phyloP scores from a whole-genome alignment of 1,284 basidiomycete species.

The Fomitopsis pinicola region DNA sequence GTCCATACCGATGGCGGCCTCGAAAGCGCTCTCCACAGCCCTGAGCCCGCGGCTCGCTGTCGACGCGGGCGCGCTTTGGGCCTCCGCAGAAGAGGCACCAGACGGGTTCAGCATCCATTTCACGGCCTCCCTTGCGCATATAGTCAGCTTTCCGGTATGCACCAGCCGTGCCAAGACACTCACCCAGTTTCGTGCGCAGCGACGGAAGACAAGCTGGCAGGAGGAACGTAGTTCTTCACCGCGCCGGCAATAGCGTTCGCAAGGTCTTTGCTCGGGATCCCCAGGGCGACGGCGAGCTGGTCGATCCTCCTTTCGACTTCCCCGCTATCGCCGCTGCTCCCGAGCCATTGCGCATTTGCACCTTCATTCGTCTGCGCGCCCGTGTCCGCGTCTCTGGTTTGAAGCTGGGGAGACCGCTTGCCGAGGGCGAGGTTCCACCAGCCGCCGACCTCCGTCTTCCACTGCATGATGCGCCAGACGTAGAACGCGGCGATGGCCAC shows the following conservation, averaged over 20 bases:
- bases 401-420: slow-evolving; percentile 24
- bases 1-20: slow-evolving; percentile 44
- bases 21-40: slow-evolving; percentile 34
- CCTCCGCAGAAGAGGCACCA: slow-evolving; percentile 13
- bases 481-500: slow-evolving; percentile 45
- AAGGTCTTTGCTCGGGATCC: slow-evolving; percentile 54
- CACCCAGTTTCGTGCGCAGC: slow-evolving; percentile 43
- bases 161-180: slow-evolving; percentile 8
- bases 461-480: slow-evolving; percentile 43
- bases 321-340: slow-evolving; percentile 14
- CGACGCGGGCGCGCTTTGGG: slow-evolving; percentile 11
- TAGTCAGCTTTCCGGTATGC: neutral
- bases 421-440: slow-evolving; percentile 57
- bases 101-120: slow-evolving; percentile 21
- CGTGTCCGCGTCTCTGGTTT: slow-evolving; percentile 4
- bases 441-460: slow-evolving; percentile 50
- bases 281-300: slow-evolving; percentile 55
- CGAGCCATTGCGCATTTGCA: slow-evolving; percentile 1
- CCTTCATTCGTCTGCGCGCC: slow-evolving; percentile 1
- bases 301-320: slow-evolving; percentile 54
- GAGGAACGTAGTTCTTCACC: slow-evolving; percentile 52
- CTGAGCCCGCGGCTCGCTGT: slow-evolving; percentile 21
- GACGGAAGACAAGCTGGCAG: slow-evolving; percentile 51
- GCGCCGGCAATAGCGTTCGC: slow-evolving; percentile 58
- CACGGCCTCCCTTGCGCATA: slow-evolving; percentile 17